Evolutionary conservation across 2,329 filamentous ascomycete genomes (phyloP).

Genomic region (Elsinoe batatas): DNA sequence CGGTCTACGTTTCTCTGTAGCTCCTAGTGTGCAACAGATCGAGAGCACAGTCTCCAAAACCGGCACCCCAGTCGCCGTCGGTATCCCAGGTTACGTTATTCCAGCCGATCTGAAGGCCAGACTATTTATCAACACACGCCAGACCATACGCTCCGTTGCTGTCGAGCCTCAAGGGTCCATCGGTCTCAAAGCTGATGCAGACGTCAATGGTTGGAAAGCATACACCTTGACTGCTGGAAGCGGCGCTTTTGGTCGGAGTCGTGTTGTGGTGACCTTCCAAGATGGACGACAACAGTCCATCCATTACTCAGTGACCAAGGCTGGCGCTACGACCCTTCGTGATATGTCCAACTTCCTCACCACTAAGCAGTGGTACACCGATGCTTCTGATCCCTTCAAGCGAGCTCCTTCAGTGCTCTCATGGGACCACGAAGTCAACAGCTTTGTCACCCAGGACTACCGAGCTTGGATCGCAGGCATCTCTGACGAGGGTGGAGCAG

Average conservation of each 20-base stretch:
- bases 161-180: slow-evolving; percentile 33
- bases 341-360: slow-evolving; percentile 46
- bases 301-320: slow-evolving; percentile 48
- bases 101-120: slow-evolving; percentile 38
- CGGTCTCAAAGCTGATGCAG: slow-evolving; percentile 24
- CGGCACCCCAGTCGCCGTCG: slow-evolving; percentile 41
- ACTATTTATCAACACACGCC: slow-evolving; percentile 37
- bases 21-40: slow-evolving; percentile 37
- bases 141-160: slow-evolving; percentile 33
- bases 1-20: slow-evolving; percentile 44
- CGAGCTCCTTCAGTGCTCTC: slow-evolving; percentile 47
- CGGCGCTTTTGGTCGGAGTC: slow-evolving; percentile 41
- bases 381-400: slow-evolving; percentile 44
- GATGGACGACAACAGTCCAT: slow-evolving; percentile 43
- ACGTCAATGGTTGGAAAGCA: slow-evolving; percentile 17
- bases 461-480: slow-evolving; percentile 51
- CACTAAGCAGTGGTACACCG: slow-evolving; percentile 43
- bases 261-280: slow-evolving; percentile 40
- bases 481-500: slow-evolving; percentile 50
- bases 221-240: slow-evolving; percentile 38
- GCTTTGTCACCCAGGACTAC: slow-evolving; percentile 34
- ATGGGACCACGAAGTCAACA: slow-evolving; percentile 37
- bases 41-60: slow-evolving; percentile 37
- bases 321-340: slow-evolving; percentile 34
- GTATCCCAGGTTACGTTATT: slow-evolving; percentile 47